Evolutionary conservation across 1,139 yeast genomes (phyloP).

Genomic region (Sporopachydermia cereana): DNA sequence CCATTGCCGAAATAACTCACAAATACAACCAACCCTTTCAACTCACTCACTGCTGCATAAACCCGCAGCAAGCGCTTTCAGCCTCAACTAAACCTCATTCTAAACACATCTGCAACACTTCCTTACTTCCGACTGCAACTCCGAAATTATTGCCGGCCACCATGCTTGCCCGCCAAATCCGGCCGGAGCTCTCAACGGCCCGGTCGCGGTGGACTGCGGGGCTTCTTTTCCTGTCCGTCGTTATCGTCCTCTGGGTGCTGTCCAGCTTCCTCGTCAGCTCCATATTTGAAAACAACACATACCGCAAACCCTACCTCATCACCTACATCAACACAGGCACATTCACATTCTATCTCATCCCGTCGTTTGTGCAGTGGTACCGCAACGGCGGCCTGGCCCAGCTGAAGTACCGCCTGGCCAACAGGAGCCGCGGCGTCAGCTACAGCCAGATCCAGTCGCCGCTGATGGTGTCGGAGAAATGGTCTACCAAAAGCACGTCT

Average conservation of each 20-base stretch:
- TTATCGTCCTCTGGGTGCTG: conserved; percentile 78
- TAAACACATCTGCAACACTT: no score
- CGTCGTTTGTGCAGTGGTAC: conserved; percentile 33
- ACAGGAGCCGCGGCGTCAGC: conserved; percentile 21
- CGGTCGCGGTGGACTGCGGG: conserved; percentile 60
- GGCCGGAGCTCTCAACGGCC: no score
- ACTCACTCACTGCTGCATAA: no score
- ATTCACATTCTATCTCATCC: conserved; percentile 65
- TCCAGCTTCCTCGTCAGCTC: conserved; percentile 71
- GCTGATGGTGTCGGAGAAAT: conserved; percentile 9
- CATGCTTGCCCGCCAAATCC: no score
- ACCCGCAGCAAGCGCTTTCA: no score
- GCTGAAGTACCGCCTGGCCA: conserved; percentile 19
- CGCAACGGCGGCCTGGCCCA: conserved; percentile 19
- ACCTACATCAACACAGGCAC: conserved; percentile 86
- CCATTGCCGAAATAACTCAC: no score
- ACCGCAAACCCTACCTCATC: conserved; percentile 85
- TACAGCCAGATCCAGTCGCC: conserved; percentile 9
- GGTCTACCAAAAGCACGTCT: conserved; percentile 23
- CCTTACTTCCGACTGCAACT: no score
- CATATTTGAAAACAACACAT: conserved; percentile 53
- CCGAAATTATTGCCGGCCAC: no score
- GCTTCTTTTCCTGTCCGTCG: conserved; percentile 55
- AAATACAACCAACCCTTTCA: no score
- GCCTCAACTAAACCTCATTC: no score